Evolutionary conservation across 768 basidiomycete genomes (phyloP).

Genomic region (Leccinum sublutescens): DNA sequence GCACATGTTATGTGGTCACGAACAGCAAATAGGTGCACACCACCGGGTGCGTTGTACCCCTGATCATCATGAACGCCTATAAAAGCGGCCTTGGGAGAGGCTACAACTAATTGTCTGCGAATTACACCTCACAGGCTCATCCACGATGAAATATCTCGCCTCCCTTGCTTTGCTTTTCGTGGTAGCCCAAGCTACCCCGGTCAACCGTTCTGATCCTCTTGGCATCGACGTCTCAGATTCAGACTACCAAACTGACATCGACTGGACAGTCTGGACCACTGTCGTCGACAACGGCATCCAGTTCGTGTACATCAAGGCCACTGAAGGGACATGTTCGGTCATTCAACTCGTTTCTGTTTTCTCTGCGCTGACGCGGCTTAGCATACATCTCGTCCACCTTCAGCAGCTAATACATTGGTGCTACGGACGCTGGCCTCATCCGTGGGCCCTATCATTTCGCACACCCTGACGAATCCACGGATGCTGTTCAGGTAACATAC

Average conservation of each 20-base stretch:
- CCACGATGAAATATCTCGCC: slow-evolving; percentile 22
- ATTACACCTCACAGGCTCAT: background rate
- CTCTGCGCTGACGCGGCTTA: slow-evolving; percentile 2
- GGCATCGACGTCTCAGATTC: slow-evolving; percentile 60
- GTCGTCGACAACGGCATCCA: slow-evolving; percentile 49
- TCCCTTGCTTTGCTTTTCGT: slow-evolving; percentile 16
- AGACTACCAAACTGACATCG: slow-evolving; percentile 43
- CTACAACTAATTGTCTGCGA: background rate
- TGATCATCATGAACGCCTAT: background rate
- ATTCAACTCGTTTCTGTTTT: background rate
- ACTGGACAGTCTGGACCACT: slow-evolving; percentile 41
- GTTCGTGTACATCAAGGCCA: slow-evolving; percentile 68
- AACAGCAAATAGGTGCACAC: background rate
- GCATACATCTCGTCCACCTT: slow-evolving; percentile 33
- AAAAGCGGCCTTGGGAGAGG: slow-evolving; percentile 5
- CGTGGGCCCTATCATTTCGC: slow-evolving; percentile 65
- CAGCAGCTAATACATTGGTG: slow-evolving; percentile 51
- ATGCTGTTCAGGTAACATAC: slow-evolving; percentile 57
- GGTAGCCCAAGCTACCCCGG: slow-evolving; percentile 12
- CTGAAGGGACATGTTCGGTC: slow-evolving; percentile 53
- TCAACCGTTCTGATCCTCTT: slow-evolving; percentile 38
- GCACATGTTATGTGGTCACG: slow-evolving; percentile 16
- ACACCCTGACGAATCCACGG: slow-evolving; percentile 49
- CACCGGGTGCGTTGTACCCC: background rate
- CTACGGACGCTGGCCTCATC: slow-evolving; percentile 54